Evolutionary conservation across 495 filamentous ascomycete species (phyloP), one percentile per base, ranked within the genome.

Genomic region (Talaromyces proteolyticus): DNA sequence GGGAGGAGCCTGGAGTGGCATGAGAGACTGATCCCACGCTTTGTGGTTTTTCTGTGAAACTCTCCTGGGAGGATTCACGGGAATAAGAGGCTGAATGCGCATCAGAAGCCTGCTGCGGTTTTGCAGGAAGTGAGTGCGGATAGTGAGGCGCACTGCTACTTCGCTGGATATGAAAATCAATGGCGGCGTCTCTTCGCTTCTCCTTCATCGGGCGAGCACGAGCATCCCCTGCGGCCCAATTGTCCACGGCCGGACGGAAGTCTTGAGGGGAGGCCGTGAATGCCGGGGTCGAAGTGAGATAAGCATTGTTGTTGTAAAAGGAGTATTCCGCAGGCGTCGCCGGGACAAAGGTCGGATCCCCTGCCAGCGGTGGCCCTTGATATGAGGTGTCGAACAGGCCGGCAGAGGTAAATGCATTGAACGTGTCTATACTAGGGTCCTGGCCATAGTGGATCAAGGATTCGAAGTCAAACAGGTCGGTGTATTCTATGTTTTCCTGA

Each of bases 131-230:
- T n/a, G 21, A n/a, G 20, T 29, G 24, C 34, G 39, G 6, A 4
- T 51, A 25, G n/a, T 8, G 20, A 34, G 26, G 53, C 34, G 58
- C 57, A 52, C 69, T 61, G 37, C 64, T 64, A 8, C 72, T 49
- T 6, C 71, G 63, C 46, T 73, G 67, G 25, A 75, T 37, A 26
- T 73, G 69, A 23, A 73, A 17, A 6, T 65, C 69, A 49, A 75
- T 75, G 4, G 67, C 60, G 4, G 71, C 69, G 39, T 75, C 71
- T 12, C 63, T 60, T 37, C 68, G 65, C 63, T 75, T 75, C 56
- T 73, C 67, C 51, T 75, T 74, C 38, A 57, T 50, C 4, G 71
- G 67, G 24, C 60, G 58, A 26, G 55, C 53, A 18, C 69, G 54
- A 1, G 60, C 42, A 47, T 72, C 69, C 3, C 58, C 51, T 6